Conservation (phyloP, 2,329 filamentous ascomycete species). For the Helotiales sp. region DNA sequence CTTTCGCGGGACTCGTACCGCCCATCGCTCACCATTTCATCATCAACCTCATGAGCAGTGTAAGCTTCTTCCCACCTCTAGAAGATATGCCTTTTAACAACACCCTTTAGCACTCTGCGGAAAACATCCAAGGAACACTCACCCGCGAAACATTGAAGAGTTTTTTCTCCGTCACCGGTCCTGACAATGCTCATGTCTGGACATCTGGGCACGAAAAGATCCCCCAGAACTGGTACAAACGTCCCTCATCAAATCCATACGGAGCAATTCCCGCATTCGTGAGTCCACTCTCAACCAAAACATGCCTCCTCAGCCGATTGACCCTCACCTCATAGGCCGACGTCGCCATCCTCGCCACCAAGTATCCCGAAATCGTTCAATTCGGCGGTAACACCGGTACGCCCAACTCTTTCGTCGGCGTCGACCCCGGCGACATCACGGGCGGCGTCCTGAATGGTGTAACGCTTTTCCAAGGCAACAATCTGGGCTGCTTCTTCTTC, state of each 20-base stretch:
- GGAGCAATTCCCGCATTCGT: constrained; percentile 47
- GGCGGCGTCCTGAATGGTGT: constrained; percentile 48
- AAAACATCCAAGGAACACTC: constrained; percentile 33
- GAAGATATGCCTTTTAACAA: neutral
- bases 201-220: constrained; percentile 7
- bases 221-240: constrained; percentile 31
- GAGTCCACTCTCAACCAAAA: neutral
- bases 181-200: constrained; percentile 21
- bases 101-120: constrained; percentile 10
- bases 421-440: constrained; percentile 50
- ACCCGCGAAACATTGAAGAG: constrained; percentile 39
- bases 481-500: constrained; percentile 49
- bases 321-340: constrained; percentile 41
- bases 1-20: constrained; percentile 22
- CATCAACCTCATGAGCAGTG: constrained; percentile 20
- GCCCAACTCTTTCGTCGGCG: constrained; percentile 56
- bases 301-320: no score
- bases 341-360: constrained; percentile 44
- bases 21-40: constrained; percentile 24
- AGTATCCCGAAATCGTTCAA: constrained; percentile 41
- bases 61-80: neutral
- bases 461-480: constrained; percentile 54
- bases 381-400: constrained; percentile 58
- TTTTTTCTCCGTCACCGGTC: constrained; percentile 28
- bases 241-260: constrained; percentile 41